Percentiles rank a stretch among this genome's conserved stretches.
Evolutionary conservation across 2,329 filamentous ascomycete genomes (phyloP).

Genomic region (Aspergillus fischeri): DNA sequence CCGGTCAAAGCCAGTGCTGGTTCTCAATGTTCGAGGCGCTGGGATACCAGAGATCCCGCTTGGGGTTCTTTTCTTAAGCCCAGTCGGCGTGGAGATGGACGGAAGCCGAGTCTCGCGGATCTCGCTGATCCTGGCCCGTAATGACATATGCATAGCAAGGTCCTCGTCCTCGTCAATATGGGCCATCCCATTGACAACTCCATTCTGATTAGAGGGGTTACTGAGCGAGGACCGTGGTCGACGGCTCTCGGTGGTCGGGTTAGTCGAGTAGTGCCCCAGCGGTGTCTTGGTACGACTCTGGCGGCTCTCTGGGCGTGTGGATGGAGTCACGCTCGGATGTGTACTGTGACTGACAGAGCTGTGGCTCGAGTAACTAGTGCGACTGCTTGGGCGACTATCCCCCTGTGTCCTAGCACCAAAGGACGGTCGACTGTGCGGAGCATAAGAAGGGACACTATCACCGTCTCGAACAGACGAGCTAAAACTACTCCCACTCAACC

Average conservation of each 20-base stretch:
- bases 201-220: slow-evolving; percentile 52
- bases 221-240: slow-evolving; percentile 70
- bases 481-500: slow-evolving; percentile 40
- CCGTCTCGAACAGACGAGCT: slow-evolving; percentile 36
- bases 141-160: slow-evolving; percentile 42
- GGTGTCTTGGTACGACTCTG: slow-evolving; percentile 63
- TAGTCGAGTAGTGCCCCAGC: slow-evolving; percentile 51
- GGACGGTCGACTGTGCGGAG: slow-evolving; percentile 41
- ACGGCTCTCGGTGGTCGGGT: slow-evolving; percentile 46
- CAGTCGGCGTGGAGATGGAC: slow-evolving; percentile 48
- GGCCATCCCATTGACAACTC: slow-evolving; percentile 54
- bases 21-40: slow-evolving; percentile 37
- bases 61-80: slow-evolving; percentile 50
- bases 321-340: slow-evolving; percentile 30
- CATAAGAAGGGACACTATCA: slow-evolving; percentile 33
- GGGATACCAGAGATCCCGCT: slow-evolving; percentile 42
- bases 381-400: slow-evolving; percentile 67
- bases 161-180: slow-evolving; percentile 51
- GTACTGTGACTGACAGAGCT: slow-evolving; percentile 40
- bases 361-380: slow-evolving; percentile 56
- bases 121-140: slow-evolving; percentile 21
- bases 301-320: slow-evolving; percentile 61
- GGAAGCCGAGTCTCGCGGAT: slow-evolving; percentile 34
- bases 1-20: slow-evolving; percentile 32
- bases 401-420: slow-evolving; percentile 43